Base-by-base conservation (phyloP, 1,284 basidiomycete genomes). In the Sphagnurus paluster region DNA sequence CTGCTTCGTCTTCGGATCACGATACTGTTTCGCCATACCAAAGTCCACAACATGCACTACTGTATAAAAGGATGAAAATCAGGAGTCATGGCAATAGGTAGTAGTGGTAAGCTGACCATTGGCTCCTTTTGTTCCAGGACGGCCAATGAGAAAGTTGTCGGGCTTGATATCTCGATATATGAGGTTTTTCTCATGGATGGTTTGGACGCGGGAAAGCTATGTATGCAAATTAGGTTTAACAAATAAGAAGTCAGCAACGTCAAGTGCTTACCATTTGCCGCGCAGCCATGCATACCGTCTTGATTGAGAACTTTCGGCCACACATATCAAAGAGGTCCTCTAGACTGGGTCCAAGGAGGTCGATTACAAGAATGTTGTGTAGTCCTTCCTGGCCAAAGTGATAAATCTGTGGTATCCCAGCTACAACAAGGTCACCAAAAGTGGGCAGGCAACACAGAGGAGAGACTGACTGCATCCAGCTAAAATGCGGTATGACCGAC, bases 81-180 rank as follows among this genome's bases (percentile, higher is more conserved):
- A 49, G 36, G 34, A 13, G 45, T 40, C 47, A 25, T 37, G 28
- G 39, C 28, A 40, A 40, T 26, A 25, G 30, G 26, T 20, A 25
- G 17, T 21, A 24, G 24, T 21, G 14, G 30, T 10, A 38, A 21
- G 63, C 78, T 59, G 44, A 84, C 80, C 79, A 63, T 93, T 93
- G 33, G 90, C 80, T 37, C 77, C 81, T 72, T 96, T 96, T 37
- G 91, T 95, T 30, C 85, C 86, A 9, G 93, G 90, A 16, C 93
- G 82, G 25, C 94, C 94, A 61, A 97, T 90, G 56, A 98, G 76
- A 67, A 98, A 98, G 71, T 97, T 97, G 73, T 98, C 94, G 4
- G 93, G 93, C 68, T 98, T 98, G 76, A 98, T 98, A 66, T 98
- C 94, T 48, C 94, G 86, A 69, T 98, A 97, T 61, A 98, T 97